A percentile compares a stretch with the other conserved stretches of the same genome.
phyloP scores from a whole-genome alignment of 2,329 filamentous ascomycete genomes.

The Zymoseptoria pseudotritici region DNA sequence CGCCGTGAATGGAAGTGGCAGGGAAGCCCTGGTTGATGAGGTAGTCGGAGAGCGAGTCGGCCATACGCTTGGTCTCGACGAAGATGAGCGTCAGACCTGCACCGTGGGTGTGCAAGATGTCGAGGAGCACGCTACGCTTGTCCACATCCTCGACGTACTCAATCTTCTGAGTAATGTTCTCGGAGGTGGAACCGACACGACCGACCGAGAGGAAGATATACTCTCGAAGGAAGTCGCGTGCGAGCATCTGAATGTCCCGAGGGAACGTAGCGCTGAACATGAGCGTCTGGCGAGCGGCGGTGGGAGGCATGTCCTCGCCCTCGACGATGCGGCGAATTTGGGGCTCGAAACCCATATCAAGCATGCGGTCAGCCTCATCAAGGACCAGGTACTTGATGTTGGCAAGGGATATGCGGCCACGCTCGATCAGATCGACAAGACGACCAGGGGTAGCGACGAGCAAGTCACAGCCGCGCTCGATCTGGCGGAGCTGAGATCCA shows the following conservation, averaged over 20 bases:
- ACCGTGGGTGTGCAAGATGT: conserved; percentile 92
- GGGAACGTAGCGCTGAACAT: conserved; percentile 99
- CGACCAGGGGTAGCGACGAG: conserved; percentile 94
- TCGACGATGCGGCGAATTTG: conserved; percentile 98
- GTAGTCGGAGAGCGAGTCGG: conserved; percentile 94
- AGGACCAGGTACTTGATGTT: conserved; percentile 99
- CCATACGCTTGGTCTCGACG: conserved; percentile 99
- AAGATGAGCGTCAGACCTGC: conserved; percentile 91
- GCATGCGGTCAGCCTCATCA: conserved; percentile 98
- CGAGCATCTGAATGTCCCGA: conserved; percentile 97
- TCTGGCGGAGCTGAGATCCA: conserved; percentile 93
- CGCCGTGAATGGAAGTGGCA: conserved; percentile 95
- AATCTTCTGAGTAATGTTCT: conserved; percentile 99
- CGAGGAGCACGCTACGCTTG: conserved; percentile 95
- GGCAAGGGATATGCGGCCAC: conserved; percentile 91
- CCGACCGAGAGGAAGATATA: conserved; percentile 98
- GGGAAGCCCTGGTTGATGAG: conserved; percentile 98
- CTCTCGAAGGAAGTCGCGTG: conserved; percentile 96
- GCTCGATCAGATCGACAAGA: conserved; percentile 96
- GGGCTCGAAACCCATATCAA: conserved; percentile 99
- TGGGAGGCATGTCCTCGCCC: conserved; percentile 91
- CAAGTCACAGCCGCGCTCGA: conserved; percentile 94
- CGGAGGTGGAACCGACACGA: conserved; percentile 97
- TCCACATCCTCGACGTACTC: conserved; percentile 95
- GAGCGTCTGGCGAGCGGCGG: conserved; percentile 83